Evolutionary conservation across 177 flowering plant species (phyloP).

Genomic region (Tripterygium wilfordii): DNA sequence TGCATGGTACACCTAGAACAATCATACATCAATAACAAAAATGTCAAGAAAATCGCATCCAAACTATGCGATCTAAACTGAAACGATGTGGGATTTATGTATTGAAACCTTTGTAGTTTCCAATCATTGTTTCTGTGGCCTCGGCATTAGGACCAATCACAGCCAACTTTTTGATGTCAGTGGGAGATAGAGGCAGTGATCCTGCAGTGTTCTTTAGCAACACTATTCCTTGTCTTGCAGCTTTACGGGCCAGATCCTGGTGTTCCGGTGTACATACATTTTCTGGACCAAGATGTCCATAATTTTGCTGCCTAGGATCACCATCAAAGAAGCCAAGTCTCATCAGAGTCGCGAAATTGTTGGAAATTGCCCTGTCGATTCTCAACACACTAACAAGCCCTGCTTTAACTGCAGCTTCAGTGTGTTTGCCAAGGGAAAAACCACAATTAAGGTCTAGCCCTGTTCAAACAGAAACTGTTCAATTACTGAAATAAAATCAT

Average conservation of each 20-base stretch:
- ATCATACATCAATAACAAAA: not conserved
- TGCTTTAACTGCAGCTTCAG: conserved; percentile 58
- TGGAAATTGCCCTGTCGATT: conserved; percentile 55
- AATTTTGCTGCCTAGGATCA: conserved; percentile 55
- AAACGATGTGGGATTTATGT: not conserved
- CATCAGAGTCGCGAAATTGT: conserved; percentile 75
- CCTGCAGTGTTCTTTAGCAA: not conserved
- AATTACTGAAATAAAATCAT: too few relatives aligned
- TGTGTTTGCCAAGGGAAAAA: conserved; percentile 46
- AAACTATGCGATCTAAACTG: not conserved
- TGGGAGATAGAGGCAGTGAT: not conserved
- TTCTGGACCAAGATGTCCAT: conserved; percentile 76
- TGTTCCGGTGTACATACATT: conserved; percentile 69
- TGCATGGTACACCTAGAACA: conserved; percentile 71
- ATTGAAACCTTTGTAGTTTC: conserved; percentile 16
- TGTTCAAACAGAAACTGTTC: conserved; percentile 20
- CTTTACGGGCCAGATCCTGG: conserved; percentile 22
- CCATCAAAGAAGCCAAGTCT: conserved; percentile 94
- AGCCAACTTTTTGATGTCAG: not conserved
- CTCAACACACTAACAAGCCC: conserved; percentile 52
- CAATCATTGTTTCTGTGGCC: not conserved
- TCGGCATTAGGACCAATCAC: conserved; percentile 8
- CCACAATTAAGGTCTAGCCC: conserved; percentile 92
- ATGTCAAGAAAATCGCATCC: not conserved
- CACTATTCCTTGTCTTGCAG: conserved; percentile 7